A percentile compares a stretch with the other conserved stretches of the same genome.
These are phyloP conservation scores for Lachnellula suecica DNA, from an alignment of 2,329 filamentous ascomycete genomes.

Conservation along the genomic window DNA sequence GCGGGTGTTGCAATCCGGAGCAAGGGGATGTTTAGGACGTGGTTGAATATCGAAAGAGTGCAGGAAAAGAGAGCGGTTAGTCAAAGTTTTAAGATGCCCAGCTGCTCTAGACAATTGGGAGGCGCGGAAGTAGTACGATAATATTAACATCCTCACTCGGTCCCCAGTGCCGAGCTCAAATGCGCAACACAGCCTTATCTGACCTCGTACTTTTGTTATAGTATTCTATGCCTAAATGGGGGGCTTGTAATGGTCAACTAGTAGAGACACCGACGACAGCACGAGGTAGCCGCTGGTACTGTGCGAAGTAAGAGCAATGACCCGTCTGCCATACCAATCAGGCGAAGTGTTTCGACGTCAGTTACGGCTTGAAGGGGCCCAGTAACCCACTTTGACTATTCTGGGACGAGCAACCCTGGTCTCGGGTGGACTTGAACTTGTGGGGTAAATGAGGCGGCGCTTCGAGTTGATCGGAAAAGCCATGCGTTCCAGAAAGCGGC, in stretches of 20 bases:
- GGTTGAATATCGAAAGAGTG: not conserved
- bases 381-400: not conserved
- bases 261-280: not conserved
- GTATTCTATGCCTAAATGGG: constrained; percentile 5
- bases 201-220: not conserved
- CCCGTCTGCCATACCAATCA: not conserved
- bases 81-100: not conserved
- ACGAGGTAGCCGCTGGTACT: not conserved
- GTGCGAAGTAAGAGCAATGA: not conserved
- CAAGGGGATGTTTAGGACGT: constrained; percentile 26
- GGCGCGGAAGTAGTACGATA: not conserved
- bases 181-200: not conserved
- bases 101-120: not conserved
- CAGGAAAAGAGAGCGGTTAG: not conserved
- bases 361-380: not conserved
- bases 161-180: not conserved
- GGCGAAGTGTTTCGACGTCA: not conserved
- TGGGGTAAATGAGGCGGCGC: constrained; percentile 21
- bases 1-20: constrained; percentile 10
- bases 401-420: not conserved
- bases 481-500: not conserved
- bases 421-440: constrained; percentile 15
- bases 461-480: not conserved
- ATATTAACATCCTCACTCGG: not conserved
- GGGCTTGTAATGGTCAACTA: not conserved